Percentiles rank a stretch among this genome's conserved stretches.
phyloP scores from a whole-genome alignment of 2,329 filamentous ascomycete genomes.

The Didymosphaeria variabile region DNA sequence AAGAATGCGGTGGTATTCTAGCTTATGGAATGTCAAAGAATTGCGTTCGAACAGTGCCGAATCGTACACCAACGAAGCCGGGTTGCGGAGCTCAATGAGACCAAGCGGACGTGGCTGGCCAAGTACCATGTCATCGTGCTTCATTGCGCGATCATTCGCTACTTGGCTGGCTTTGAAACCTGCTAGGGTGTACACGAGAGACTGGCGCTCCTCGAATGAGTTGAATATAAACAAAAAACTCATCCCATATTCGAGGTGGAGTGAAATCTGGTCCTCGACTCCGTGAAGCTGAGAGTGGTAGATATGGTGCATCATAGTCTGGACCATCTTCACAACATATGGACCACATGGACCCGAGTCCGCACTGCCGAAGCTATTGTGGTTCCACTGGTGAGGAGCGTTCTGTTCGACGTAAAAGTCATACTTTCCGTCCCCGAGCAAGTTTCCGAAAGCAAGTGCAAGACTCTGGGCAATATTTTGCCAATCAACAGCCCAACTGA shows the following conservation, averaged over 20 bases:
- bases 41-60: background rate
- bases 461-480: constrained; percentile 9
- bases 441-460: constrained; percentile 16
- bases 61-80: background rate
- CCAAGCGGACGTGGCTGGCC: background rate
- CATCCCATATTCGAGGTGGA: background rate
- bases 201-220: background rate
- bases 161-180: constrained; percentile 3
- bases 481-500: background rate
- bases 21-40: background rate
- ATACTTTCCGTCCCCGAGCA: constrained; percentile 27
- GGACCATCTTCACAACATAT: constrained; percentile 29
- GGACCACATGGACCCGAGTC: constrained; percentile 34
- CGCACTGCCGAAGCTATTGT: constrained; percentile 16
- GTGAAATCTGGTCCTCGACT: background rate
- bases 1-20: background rate
- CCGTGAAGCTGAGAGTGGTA: background rate
- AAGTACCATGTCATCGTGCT: background rate
- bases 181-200: background rate
- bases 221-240: background rate
- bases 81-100: background rate
- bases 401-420: constrained; percentile 4
- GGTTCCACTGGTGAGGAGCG: constrained; percentile 21
- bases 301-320: constrained; percentile 3
- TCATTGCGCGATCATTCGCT: background rate